Conservation (phyloP, 1,139 yeast species). For the Yamadazyma friedrichii region DNA sequence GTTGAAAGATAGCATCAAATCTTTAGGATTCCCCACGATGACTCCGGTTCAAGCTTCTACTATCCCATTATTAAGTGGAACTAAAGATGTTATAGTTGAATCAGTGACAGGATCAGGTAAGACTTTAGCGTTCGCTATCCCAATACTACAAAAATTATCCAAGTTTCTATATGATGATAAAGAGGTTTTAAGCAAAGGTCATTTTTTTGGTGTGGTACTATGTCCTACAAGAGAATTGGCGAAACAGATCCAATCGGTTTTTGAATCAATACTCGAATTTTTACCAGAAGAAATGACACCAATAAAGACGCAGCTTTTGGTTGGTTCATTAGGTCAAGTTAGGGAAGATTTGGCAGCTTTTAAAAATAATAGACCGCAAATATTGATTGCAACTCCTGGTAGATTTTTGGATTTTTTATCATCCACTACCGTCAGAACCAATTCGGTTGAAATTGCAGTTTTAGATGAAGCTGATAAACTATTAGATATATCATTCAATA, state of each 20-base stretch:
- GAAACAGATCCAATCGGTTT: slow-evolving; percentile 71
- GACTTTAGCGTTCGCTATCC: slow-evolving; percentile 83
- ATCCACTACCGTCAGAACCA: slow-evolving; percentile 48
- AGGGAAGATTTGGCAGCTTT: slow-evolving; percentile 73
- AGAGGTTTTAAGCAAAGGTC: slow-evolving; percentile 51
- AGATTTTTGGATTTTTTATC: slow-evolving; percentile 73
- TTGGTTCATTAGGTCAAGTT: slow-evolving; percentile 74
- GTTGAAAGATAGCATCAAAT: slow-evolving; percentile 60
- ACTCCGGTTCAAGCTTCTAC: slow-evolving; percentile 98
- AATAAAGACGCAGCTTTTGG: slow-evolving; percentile 67
- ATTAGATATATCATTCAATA: slow-evolving; percentile 73
- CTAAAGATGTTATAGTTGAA: slow-evolving; percentile 94
- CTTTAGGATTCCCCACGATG: slow-evolving; percentile 79
- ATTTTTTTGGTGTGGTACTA: slow-evolving; percentile 67
- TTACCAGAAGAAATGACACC: slow-evolving; percentile 48
- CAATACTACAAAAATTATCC: slow-evolving; percentile 67
- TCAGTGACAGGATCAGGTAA: slow-evolving; percentile 98
- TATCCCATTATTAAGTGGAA: slow-evolving; percentile 80
- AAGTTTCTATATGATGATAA: slow-evolving; percentile 25
- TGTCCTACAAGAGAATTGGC: slow-evolving; percentile 96
- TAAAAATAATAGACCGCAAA: slow-evolving; percentile 57
- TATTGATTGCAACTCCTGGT: slow-evolving; percentile 92
- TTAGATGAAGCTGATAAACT: slow-evolving; percentile 93
- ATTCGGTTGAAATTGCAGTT: slow-evolving; percentile 69
- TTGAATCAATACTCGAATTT: slow-evolving; percentile 56